Conservation (phyloP, 306 rosid species). For the Echinosophora koreensis region DNA sequence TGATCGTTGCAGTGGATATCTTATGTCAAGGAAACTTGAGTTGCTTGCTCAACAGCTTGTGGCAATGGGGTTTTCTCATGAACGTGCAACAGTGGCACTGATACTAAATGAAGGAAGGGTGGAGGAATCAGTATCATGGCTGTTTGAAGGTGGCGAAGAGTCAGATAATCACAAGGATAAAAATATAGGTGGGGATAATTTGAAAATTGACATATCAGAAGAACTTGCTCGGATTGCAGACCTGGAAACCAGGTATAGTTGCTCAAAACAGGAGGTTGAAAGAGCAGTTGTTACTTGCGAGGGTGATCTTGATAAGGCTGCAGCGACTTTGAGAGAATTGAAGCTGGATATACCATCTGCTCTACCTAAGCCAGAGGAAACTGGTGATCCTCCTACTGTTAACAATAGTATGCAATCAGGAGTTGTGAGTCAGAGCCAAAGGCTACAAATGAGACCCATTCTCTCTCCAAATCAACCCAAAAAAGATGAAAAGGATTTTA, state of each 20-base stretch:
- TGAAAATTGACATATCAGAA: conserved; percentile 92
- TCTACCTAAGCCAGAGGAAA: conserved; percentile 75
- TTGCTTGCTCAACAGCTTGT: conserved; percentile 87
- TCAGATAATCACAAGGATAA: conserved; percentile 55
- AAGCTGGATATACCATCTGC: conserved; percentile 66
- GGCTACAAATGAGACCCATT: conserved; percentile 60
- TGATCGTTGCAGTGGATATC: conserved; percentile 81
- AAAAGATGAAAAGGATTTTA: conserved; percentile 76
- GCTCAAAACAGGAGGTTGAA: conserved; percentile 90
- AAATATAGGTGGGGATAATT: conserved; percentile 53
- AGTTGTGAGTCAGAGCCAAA: conserved; percentile 53
- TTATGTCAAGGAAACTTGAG: conserved; percentile 92
- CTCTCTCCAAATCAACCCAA: conserved; percentile 62
- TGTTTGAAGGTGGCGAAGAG: conserved; percentile 78
- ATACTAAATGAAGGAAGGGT: conserved; percentile 85
- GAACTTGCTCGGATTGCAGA: conserved; percentile 77
- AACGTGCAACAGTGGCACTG: conserved; percentile 79
- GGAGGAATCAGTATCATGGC: conserved; percentile 87
- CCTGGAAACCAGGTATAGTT: conserved; percentile 63
- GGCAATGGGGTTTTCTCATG: conserved; percentile 88
- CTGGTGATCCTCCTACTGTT: conserved; percentile 62
- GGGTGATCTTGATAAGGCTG: conserved; percentile 90
- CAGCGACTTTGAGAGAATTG: conserved; percentile 66
- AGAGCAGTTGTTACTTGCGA: conserved; percentile 82
- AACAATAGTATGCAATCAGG: conserved; percentile 62